These are phyloP conservation scores for Scedosporium dehoogii DNA, from an alignment of 2,329 filamentous ascomycete species.

Conservation along the genomic window DNA sequence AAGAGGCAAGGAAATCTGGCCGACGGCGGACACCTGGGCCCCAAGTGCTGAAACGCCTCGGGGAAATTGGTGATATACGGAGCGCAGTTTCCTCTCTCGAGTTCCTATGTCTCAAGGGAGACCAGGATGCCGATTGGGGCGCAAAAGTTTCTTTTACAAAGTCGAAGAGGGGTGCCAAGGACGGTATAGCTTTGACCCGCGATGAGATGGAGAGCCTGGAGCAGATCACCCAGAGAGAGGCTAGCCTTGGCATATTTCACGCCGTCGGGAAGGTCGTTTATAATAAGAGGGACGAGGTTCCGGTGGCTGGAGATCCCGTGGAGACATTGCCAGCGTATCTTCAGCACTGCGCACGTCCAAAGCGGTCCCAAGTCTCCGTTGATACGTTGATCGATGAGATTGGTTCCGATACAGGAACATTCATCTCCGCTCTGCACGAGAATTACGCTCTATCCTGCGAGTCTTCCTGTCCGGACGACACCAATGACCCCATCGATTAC, in stretches of 20 bases:
- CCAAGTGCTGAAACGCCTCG: conserved; percentile 65
- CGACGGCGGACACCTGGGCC: conserved; percentile 68
- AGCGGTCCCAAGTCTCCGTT: conserved; percentile 54
- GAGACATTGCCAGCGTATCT: conserved; percentile 48
- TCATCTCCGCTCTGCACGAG: conserved; percentile 83
- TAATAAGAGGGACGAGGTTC: conserved; percentile 68
- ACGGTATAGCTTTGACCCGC: conserved; percentile 52
- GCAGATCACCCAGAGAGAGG: conserved; percentile 76
- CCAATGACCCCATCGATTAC: conserved; percentile 59
- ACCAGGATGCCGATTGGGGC: conserved; percentile 64
- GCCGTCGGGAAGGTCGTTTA: conserved; percentile 93
- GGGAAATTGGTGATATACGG: conserved; percentile 83
- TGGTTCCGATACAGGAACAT: conserved; percentile 84
- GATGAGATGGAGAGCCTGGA: conserved; percentile 73
- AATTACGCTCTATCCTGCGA: conserved; percentile 86
- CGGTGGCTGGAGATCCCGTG: conserved; percentile 26
- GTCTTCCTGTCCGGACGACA: conserved; percentile 35
- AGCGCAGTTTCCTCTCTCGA: conserved; percentile 89
- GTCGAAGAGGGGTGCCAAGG: conserved; percentile 49
- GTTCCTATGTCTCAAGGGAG: conserved; percentile 79
- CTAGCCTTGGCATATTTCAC: conserved; percentile 88
- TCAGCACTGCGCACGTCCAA: conserved; percentile 46
- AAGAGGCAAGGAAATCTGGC: conserved; percentile 73
- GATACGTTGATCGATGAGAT: conserved; percentile 84
- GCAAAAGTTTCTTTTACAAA: conserved; percentile 64